These are phyloP conservation scores for Mycena crocata DNA, from an alignment of 768 basidiomycete genomes.

Conservation along the genomic window DNA sequence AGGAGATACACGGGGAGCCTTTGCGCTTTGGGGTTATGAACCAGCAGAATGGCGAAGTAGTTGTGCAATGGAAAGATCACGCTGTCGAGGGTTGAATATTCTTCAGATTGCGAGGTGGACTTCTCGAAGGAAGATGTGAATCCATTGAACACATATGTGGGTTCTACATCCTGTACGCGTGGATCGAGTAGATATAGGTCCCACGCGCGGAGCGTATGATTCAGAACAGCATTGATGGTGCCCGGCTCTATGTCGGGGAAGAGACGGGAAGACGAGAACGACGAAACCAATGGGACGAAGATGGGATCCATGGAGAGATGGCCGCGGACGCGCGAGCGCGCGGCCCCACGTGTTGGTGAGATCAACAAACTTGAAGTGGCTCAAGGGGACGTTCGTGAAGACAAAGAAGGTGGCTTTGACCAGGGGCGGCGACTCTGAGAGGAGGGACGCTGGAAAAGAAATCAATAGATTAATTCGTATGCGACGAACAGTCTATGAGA, in stretches of 20 bases:
- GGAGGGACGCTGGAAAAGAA: no score
- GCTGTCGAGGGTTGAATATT: background rate
- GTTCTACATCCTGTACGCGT: background rate
- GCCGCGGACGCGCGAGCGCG: no score
- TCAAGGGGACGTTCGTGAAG: no score
- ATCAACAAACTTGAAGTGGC: no score
- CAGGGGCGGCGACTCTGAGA: no score
- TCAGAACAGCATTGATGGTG: background rate
- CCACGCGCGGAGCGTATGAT: background rate
- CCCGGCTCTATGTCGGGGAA: background rate
- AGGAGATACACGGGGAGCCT: background rate
- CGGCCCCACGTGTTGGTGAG: no score
- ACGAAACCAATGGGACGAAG: no score
- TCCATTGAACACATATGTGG: background rate
- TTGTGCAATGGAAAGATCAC: background rate
- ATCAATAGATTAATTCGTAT: no score
- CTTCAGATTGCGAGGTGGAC: background rate
- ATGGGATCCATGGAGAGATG: no score
- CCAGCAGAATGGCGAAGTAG: slow-evolving; percentile 4
- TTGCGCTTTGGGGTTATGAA: background rate
- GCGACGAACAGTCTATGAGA: no score
- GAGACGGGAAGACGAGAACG: no score
- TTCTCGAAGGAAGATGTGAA: background rate
- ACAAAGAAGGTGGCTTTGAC: no score
- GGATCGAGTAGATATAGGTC: slow-evolving; percentile 2